Evolutionary conservation across 2,329 filamentous ascomycete genomes (phyloP), one percentile per base, ranked within the genome.

Genomic region (Phialophora macrospora): DNA sequence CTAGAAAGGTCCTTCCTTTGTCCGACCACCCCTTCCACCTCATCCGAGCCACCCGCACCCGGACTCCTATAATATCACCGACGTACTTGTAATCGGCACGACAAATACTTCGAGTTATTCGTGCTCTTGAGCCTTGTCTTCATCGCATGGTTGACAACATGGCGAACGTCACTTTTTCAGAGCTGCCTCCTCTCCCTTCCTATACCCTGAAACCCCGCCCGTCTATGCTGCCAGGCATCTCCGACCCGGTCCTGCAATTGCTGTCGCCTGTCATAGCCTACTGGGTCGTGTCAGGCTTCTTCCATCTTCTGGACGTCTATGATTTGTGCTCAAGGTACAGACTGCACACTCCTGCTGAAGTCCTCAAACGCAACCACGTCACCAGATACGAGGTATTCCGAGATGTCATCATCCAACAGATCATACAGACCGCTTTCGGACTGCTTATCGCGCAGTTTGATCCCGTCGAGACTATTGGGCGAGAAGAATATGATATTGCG

Each of bases 291-390:
- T 98, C 94, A 22, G 80, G 91, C 76, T 80, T 94, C 76, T 99
- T 96, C 81, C 94, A 98, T 82, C 75, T 88, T 72, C 88, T 98
- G 74, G 95, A 99, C 79, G 82, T 88, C 65, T 88, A 89, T 79
- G 92, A 97, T 77, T 81, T 94, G 44, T 96, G 94, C 77, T 89
- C 93, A 20, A 87, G 96, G 74, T 97, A 98, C 80, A 90, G 95
- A 69, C 84, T 99, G 49, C 95, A 99, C 80, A 98, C 95, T 0
- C 95, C 95, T 14, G 93, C 92, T 60, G 94, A 98, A 79, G 90
- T 98, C 69, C 77, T 88, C 41, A 91, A 92, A 78, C 87, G 93
- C 73, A 97, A 97, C 79, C 92, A 92, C 74, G 94, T 92, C 60
- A 87, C 90, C 55, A 87, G 92, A 68, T 91, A 86, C 80, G 90